Conservation (phyloP, 352 stramenopile species). For the Phytophthora sansomeana region DNA sequence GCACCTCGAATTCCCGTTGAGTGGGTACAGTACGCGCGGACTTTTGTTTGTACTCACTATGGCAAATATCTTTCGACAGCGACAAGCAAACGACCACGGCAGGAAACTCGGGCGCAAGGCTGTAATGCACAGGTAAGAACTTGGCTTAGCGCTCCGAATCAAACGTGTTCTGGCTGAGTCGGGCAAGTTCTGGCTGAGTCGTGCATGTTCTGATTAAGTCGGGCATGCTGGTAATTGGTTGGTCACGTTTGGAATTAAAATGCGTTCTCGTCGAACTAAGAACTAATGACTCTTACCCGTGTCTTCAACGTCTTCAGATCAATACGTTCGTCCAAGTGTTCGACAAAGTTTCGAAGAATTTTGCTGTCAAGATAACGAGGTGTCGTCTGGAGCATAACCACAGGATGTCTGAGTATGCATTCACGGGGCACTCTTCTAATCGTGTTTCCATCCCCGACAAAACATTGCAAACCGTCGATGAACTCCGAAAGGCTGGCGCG, state of each 20-base stretch:
- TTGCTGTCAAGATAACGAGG: no score
- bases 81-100: conserved; percentile 1
- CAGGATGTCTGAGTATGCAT: not conserved
- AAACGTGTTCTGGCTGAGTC: not conserved
- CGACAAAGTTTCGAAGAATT: no score
- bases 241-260: no score
- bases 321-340: no score
- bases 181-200: not conserved
- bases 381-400: no score
- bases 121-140: conserved; percentile 9
- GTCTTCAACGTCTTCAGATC: no score
- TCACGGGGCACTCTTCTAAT: not conserved
- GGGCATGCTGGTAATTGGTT: no score
- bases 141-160: not conserved
- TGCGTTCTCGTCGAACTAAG: no score
- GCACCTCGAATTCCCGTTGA: not conserved
- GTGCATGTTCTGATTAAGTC: no score
- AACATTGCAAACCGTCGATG: conserved; percentile 8
- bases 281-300: no score
- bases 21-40: conserved; percentile 1
- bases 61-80: conserved; percentile 3
- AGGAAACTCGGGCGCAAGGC: not conserved
- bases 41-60: conserved; percentile 3
- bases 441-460: not conserved
- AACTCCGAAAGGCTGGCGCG: not conserved